Evolutionary conservation across 2,329 filamentous ascomycete species (phyloP), one percentile per base, ranked within the genome.

Genomic region (Pseudogymnoascus sp.): DNA sequence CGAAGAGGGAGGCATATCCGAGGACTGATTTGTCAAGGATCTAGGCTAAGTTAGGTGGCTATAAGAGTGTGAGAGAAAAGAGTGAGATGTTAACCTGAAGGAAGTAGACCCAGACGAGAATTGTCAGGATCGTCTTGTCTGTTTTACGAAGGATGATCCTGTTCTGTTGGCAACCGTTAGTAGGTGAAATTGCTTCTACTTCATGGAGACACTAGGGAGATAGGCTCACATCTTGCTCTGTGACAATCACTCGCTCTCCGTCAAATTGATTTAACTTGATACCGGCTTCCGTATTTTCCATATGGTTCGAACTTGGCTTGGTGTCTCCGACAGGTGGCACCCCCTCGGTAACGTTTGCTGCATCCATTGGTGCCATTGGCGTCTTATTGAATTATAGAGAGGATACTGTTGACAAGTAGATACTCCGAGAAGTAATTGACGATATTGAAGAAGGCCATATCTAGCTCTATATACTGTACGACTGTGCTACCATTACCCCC

Each of bases 1-100:
- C 83, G 66, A 85, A 84, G 39, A 85, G 80, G 4, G 83, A 82
- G 1, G 83, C 83, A 68, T 83, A 84, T 38, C 77, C 79, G 6
- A 83, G 68, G 1, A 78, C 81, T 0, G 80, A 82, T 74, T 82
- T 72, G 37, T 71, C 69, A 26, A 70, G 82, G 83, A 72, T 85
- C 68, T 71, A 37, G 2, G 33, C n/a, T 12, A 66, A 21, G 61
- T 69, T 39, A 62, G 58, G 59, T 35, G 39, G 31, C 2, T 23
- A 61, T 49, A 31, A 11, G 6, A 19, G 29, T 12, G 26, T 11
- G 0, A 12, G 2, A 19, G 10, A 6, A 26, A 19, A 55, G 26
- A 60, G 16, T n/a, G 35, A 14, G 5, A 31, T 35, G 19, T 35
- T 55, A 58, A 68, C 68, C 63, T 78, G 77, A 10, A 78, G 67